Evolutionary conservation across 2,329 filamentous ascomycete genomes (phyloP), one percentile per base, ranked within the genome.

Genomic region (Stagonosporopsis tanaceti): DNA sequence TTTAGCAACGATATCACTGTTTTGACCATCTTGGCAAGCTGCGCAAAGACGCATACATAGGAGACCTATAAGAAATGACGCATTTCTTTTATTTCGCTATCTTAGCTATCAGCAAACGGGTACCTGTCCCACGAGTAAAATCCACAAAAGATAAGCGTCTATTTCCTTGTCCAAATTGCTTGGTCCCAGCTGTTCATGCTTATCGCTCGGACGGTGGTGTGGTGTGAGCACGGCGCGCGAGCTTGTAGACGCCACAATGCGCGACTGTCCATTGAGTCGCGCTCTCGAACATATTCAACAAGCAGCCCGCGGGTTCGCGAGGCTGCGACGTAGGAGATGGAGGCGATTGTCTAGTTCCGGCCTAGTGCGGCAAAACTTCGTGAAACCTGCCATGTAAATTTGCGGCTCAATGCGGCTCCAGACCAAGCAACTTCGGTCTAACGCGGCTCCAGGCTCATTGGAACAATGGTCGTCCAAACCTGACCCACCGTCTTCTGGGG

Each of bases 91-190:
- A 48, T 27, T 48, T 40, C 12, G 38, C 54, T 52, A 52, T 57
- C 53, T 41, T 20, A 24, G 40, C 17, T 53, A 46, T 53, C 51
- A 42, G 51, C 22, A 8, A 11, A 52, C 39, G 44, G 54, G 46
- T 38, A 30, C 53, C 25, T 25, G 54, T 57, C 54, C 54, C 54
- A 52, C 54, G 27, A 35, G 27, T 32, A 38, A 45, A 56, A 52
- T 57, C 54, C 54, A 57, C 54, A 52, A 57, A 57, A 57, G 54
- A 57, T 57, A 57, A 48, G 54, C 54, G 54, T 57, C 38, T 57
- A 57, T 41, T 47, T 34, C 9, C 42, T 42, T 47, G 47, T 57
- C 37, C 24, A 51, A 32, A 57, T 46, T 38, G 42, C 47, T 57
- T 42, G 47, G 47, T 42, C 38, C 17, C 27, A 32, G 32, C 47